Conservation (phyloP, 192 early-diverging fungal genomes). For the Thoreauomyces humboldtii region DNA sequence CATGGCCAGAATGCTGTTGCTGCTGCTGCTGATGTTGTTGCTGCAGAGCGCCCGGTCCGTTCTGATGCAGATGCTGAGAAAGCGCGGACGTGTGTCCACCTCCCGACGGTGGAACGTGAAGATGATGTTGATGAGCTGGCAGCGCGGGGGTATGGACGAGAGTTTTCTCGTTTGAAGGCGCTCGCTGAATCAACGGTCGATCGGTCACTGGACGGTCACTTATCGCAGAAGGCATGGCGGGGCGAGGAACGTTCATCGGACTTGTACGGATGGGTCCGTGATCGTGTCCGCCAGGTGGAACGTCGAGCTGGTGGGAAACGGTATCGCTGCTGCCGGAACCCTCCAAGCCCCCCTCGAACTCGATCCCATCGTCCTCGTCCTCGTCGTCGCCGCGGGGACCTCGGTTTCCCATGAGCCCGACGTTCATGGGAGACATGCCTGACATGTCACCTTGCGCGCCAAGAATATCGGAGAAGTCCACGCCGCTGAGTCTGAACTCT, state of each 20-base stretch:
- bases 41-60: neutral
- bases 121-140: neutral
- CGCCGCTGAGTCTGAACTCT: constrained; percentile 24
- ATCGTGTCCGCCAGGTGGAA: too few species aligned
- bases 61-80: constrained; percentile 6
- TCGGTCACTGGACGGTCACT: neutral
- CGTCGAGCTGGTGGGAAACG: too few species aligned
- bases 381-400: too few species aligned
- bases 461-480: constrained; percentile 29
- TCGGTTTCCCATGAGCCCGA: too few species aligned
- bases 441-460: neutral
- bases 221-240: neutral
- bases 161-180: neutral
- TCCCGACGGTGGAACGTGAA: neutral
- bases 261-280: neutral
- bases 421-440: too few species aligned
- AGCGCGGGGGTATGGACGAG: neutral
- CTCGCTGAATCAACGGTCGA: neutral
- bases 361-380: too few species aligned
- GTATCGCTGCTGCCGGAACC: too few species aligned
- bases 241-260: neutral
- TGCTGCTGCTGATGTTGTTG: neutral
- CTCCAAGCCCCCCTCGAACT: too few species aligned
- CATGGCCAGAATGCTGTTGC: neutral
- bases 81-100: constrained; percentile 3